Base-by-base conservation (phyloP, 495 filamentous ascomycete genomes). In the Alectoria sarmentosa region DNA sequence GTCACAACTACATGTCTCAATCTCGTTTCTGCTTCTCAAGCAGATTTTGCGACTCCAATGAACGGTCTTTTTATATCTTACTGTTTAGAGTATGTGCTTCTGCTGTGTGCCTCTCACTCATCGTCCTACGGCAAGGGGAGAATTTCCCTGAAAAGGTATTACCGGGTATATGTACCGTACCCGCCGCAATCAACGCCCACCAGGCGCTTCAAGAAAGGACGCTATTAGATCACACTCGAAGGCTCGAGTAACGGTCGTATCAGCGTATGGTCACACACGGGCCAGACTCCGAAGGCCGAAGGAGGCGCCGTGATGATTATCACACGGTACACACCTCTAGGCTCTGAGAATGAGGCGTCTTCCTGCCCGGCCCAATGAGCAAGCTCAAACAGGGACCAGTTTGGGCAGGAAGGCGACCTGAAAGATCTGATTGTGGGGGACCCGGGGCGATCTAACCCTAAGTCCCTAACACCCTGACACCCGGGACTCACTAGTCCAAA, bases 381-480 rank as follows among this genome's bases (percentile, higher is more conserved):
- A 55, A 10, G 52, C 52, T 34, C 52, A 55, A 10, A 34, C 52
- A 34, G 23, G 30, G 8, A 38, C 21, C 54, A 34, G 11, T 48
- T 38, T 23, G 30, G 52, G 11, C 13, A 57, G 39, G 54, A 64
- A 58, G 55, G 49, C 54, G 52, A 32, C 62, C 38, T 64, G 62
- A 46, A 64, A 39, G 61, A 64, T 64, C 10, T 57, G 52, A 41
- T 55, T 63, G 28, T 28, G 39, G 26, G 62, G 52, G 28, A 21
- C 36, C 36, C 39, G 3, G 19, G 23, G 52, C 38, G 52, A 52
- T 11, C 3, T 34, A 55, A 55, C 1, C n/a, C 42, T n/a, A 46
- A 41, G 2, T 41, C 14, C 36, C 10, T 5, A 37, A 10, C n/a
- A n/a, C n/a, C 4, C 23, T 52, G 37, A 58, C n/a, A 39, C 54